Percentiles rank a stretch among this genome's conserved stretches.
Conservation (phyloP, 306 rosid genomes). For the Cucurbita ficifolia region DNA sequence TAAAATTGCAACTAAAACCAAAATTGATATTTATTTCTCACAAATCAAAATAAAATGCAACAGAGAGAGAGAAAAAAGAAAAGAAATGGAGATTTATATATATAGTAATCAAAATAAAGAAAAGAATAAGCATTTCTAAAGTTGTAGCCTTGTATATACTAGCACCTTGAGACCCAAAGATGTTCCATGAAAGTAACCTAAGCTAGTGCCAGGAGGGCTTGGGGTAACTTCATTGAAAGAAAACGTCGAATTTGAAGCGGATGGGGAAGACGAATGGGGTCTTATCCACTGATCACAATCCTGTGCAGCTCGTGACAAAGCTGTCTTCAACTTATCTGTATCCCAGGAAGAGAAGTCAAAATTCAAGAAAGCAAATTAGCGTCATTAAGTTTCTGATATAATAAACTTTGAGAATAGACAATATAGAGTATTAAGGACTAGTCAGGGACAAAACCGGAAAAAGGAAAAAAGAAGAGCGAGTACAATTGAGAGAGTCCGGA, state of each 20-base stretch:
- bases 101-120: neutral
- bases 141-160: neutral
- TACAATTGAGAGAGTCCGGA: slow-evolving; percentile 50
- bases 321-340: slow-evolving; percentile 76
- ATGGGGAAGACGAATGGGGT: slow-evolving; percentile 38
- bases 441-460: neutral
- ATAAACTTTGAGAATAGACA: slow-evolving; percentile 6
- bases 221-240: slow-evolving; percentile 52
- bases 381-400: neutral
- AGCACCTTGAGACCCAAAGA: slow-evolving; percentile 76
- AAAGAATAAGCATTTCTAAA: neutral
- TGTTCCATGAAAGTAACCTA: slow-evolving; percentile 37
- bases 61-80: neutral
- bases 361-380: neutral
- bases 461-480: neutral
- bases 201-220: slow-evolving; percentile 37
- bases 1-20: neutral
- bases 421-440: neutral
- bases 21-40: neutral
- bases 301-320: slow-evolving; percentile 66
- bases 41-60: neutral
- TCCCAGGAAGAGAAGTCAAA: slow-evolving; percentile 24
- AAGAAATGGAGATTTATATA: neutral
- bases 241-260: slow-evolving; percentile 38
- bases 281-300: slow-evolving; percentile 86